phyloP scores from a whole-genome alignment of 345 rosid genomes.

The Citrus mangshanensis region DNA sequence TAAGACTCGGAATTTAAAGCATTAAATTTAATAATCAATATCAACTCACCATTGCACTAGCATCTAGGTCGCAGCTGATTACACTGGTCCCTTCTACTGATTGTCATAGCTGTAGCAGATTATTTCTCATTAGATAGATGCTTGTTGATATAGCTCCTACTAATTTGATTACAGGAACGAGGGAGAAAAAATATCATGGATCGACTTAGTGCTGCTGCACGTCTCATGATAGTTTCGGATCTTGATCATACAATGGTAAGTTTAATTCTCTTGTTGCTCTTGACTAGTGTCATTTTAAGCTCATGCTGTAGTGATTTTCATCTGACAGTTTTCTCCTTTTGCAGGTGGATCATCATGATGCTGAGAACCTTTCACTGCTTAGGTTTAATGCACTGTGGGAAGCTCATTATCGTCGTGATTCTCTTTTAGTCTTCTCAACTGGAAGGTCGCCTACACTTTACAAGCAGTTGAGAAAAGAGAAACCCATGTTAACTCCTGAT shows the following conservation, averaged over 20 bases:
- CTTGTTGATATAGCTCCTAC: neutral
- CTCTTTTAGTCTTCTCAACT: conserved; percentile 87
- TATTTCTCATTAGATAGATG: neutral
- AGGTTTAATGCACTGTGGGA: conserved; percentile 95
- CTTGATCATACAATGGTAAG: conserved; percentile 95
- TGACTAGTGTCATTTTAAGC: conserved; percentile 4
- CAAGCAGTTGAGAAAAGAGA: conserved; percentile 71
- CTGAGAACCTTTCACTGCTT: conserved; percentile 71
- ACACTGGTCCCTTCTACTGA: neutral
- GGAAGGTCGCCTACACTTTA: conserved; percentile 92
- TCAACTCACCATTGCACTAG: neutral
- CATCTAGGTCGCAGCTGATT: neutral
- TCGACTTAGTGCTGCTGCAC: conserved; percentile 62
- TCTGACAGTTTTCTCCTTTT: conserved; percentile 10
- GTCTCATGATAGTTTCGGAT: conserved; percentile 91
- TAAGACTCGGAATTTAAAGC: neutral
- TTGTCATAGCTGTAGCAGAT: neutral
- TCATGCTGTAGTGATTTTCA: conserved; percentile 1
- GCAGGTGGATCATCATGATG: conserved; percentile 95
- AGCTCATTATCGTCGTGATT: conserved; percentile 67
- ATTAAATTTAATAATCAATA: neutral
- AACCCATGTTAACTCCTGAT: conserved; percentile 92
- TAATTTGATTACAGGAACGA: conserved; percentile 7
- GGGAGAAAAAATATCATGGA: conserved; percentile 47
- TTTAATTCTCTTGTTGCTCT: conserved; percentile 14